Conservation (phyloP, 2,329 filamentous ascomycete genomes). For the Remersonia thermophila region DNA sequence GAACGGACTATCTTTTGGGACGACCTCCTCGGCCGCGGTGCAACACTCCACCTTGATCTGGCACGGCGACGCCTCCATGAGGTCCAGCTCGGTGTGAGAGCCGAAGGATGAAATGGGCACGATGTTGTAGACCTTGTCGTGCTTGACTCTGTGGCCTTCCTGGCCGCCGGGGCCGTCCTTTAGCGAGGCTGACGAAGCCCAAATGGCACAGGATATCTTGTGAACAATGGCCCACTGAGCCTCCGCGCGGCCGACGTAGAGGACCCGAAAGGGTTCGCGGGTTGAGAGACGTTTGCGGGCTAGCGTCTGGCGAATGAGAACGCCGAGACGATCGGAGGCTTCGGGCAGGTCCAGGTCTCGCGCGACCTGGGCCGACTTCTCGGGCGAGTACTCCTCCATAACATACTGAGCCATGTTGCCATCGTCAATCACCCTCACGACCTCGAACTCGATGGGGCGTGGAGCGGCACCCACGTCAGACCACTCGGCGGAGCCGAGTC, state of each 20-base stretch:
- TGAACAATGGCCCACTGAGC: slow-evolving; percentile 30
- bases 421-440: slow-evolving; percentile 23
- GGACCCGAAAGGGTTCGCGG: slow-evolving; percentile 33
- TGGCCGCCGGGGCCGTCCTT: slow-evolving; percentile 21
- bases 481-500: slow-evolving; percentile 11
- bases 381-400: slow-evolving; percentile 23
- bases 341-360: slow-evolving; percentile 21
- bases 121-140: slow-evolving; percentile 37
- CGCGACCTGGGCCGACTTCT: slow-evolving; percentile 26
- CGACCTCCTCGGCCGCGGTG: slow-evolving; percentile 25
- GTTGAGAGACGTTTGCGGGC: slow-evolving; percentile 32
- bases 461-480: slow-evolving; percentile 12
- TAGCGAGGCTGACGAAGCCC: slow-evolving; percentile 24
- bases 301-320: slow-evolving; percentile 37
- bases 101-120: slow-evolving; percentile 39
- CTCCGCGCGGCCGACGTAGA: slow-evolving; percentile 35
- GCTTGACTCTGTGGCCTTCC: slow-evolving; percentile 21
- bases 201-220: slow-evolving; percentile 37
- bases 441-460: slow-evolving; percentile 34
- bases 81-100: slow-evolving; percentile 35
- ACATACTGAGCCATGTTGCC: slow-evolving; percentile 31
- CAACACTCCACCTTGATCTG: slow-evolving; percentile 41
- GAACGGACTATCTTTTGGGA: slow-evolving; percentile 15
- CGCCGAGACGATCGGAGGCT: slow-evolving; percentile 26
- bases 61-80: slow-evolving; percentile 38